These are phyloP conservation scores for Penicillium sp. DNA, from an alignment of 2,329 filamentous ascomycete genomes.

Conservation along the genomic window DNA sequence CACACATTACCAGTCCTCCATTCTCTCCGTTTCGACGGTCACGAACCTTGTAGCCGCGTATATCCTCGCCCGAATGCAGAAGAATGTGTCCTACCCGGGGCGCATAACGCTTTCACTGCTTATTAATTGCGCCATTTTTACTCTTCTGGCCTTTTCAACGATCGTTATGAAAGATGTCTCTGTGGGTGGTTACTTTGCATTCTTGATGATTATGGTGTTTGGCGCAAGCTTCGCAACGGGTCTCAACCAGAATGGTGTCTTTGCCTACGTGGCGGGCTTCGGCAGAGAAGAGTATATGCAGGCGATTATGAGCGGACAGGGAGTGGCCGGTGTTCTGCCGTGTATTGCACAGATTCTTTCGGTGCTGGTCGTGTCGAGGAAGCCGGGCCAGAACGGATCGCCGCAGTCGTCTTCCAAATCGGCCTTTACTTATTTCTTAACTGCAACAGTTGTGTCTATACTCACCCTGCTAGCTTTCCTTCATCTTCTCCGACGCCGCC, in stretches of 20 bases:
- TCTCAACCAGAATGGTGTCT: slow-evolving; percentile 88
- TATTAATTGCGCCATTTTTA: slow-evolving; percentile 75
- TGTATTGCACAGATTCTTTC: slow-evolving; percentile 82
- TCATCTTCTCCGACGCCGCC: slow-evolving; percentile 61
- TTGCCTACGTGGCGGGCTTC: slow-evolving; percentile 86
- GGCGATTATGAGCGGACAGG: slow-evolving; percentile 93
- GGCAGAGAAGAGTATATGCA: slow-evolving; percentile 87
- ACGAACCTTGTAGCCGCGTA: slow-evolving; percentile 77
- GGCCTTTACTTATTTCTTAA: slow-evolving; percentile 88
- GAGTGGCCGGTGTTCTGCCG: slow-evolving; percentile 84
- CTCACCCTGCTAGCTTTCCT: slow-evolving; percentile 70
- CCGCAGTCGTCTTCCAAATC: slow-evolving; percentile 60
- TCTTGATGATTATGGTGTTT: slow-evolving; percentile 79
- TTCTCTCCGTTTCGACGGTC: slow-evolving; percentile 80
- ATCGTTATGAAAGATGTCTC: slow-evolving; percentile 61
- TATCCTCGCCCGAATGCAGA: slow-evolving; percentile 75
- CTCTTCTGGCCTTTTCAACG: slow-evolving; percentile 77
- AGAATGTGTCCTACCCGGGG: slow-evolving; percentile 79
- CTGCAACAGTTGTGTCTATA: slow-evolving; percentile 73
- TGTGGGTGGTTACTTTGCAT: slow-evolving; percentile 69
- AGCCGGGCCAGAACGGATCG: slow-evolving; percentile 33
- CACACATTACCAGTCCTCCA: slow-evolving; percentile 82
- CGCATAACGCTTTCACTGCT: slow-evolving; percentile 75
- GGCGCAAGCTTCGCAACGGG: slow-evolving; percentile 76
- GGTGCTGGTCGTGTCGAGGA: slow-evolving; percentile 64